Conservation (phyloP, 2,329 filamentous ascomycete species). For the Scedosporium boydii region DNA sequence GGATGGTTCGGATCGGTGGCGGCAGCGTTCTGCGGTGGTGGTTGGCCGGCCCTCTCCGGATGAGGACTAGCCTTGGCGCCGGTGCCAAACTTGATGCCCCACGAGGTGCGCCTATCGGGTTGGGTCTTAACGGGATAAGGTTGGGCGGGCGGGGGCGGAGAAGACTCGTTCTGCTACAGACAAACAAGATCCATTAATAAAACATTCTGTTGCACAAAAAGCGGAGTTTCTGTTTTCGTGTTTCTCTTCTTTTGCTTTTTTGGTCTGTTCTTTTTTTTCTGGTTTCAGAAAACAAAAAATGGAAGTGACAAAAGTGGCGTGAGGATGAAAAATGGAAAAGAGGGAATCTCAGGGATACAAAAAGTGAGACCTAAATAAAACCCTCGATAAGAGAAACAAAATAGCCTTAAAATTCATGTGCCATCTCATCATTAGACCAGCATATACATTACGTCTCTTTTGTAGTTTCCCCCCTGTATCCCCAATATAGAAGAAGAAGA, state of each 20-base stretch:
- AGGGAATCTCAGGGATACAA: neutral
- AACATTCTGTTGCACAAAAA: neutral
- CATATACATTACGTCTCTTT: neutral
- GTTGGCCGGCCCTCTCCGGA: neutral
- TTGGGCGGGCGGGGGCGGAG: slow-evolving; percentile 20
- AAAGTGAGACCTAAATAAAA: neutral
- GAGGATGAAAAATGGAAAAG: neutral
- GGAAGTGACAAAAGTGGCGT: neutral
- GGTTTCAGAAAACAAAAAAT: neutral
- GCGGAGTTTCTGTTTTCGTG: neutral
- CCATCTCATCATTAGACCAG: slow-evolving; percentile 22
- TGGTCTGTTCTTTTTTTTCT: neutral
- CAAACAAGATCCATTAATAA: slow-evolving; percentile 26
- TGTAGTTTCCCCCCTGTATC: neutral
- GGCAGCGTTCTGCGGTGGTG: slow-evolving; percentile 3
- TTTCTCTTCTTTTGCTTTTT: neutral
- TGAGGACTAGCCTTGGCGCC: slow-evolving; percentile 15
- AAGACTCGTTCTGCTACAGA: slow-evolving; percentile 24
- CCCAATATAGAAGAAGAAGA: neutral
- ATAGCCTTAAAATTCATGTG: slow-evolving; percentile 18
- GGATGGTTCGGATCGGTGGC: slow-evolving; percentile 3
- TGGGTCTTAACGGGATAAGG: slow-evolving; percentile 21
- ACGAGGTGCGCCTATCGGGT: slow-evolving; percentile 32
- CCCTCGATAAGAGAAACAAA: neutral
- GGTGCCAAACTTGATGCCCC: slow-evolving; percentile 28